phyloP scores from a whole-genome alignment of 2,329 filamentous ascomycete genomes.

The Grosmannia penicillata region DNA sequence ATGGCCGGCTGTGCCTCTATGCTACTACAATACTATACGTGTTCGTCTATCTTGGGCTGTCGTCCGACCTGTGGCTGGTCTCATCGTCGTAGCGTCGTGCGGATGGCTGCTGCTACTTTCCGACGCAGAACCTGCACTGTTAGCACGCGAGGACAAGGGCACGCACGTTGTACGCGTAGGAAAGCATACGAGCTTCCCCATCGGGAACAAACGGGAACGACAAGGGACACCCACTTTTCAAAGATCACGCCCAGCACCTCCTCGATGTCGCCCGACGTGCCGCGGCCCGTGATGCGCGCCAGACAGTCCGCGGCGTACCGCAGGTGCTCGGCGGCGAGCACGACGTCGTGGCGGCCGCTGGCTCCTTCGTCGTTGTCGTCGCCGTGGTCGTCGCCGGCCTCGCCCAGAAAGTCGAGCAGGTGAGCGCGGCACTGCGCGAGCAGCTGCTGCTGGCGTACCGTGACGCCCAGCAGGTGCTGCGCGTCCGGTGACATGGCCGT shows the following conservation, averaged over 20 bases:
- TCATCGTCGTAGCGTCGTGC: background rate
- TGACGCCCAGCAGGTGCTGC: conserved; percentile 79
- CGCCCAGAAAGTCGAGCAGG: conserved; percentile 57
- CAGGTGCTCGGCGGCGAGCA: conserved; percentile 79
- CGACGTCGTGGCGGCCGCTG: conserved; percentile 53
- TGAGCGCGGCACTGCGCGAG: conserved; percentile 57
- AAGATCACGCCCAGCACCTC: conserved; percentile 95
- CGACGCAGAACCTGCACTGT: conserved; percentile 28
- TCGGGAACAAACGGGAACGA: background rate
- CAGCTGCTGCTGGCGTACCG: conserved; percentile 74
- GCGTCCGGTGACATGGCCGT: conserved; percentile 57
- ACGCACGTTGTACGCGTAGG: too few relatives aligned
- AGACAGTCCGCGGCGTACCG: conserved; percentile 66
- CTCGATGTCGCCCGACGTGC: conserved; percentile 78
- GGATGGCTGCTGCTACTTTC: too few relatives aligned
- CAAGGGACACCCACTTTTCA: conserved; percentile 58
- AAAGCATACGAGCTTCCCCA: too few relatives aligned
- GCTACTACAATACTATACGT: background rate
- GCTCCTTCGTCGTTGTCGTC: conserved; percentile 12
- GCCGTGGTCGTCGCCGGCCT: conserved; percentile 19
- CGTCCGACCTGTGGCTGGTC: too few relatives aligned
- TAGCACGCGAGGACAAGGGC: background rate
- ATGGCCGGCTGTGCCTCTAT: too few relatives aligned
- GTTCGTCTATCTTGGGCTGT: too few relatives aligned
- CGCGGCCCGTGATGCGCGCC: conserved; percentile 76